Conservation (phyloP, 1,139 yeast species). For the Wickerhamomyces sp. region DNA sequence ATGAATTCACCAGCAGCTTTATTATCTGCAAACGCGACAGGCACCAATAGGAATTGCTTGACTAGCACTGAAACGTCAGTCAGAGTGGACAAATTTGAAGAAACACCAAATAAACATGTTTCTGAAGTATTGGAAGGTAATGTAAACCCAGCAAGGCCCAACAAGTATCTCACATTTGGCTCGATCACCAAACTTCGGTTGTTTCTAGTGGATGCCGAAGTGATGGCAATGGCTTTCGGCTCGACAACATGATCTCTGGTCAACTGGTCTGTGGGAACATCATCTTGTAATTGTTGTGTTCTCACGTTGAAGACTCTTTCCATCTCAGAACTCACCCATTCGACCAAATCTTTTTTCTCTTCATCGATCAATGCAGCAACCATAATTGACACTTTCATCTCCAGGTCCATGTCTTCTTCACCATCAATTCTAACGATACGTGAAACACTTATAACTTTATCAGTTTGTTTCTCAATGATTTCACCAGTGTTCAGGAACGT, state of each 20-base stretch:
- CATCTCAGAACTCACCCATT: slow-evolving; percentile 40
- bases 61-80: slow-evolving; percentile 23
- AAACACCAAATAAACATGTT: slow-evolving; percentile 16
- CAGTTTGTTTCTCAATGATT: slow-evolving; percentile 19
- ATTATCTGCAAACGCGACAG: slow-evolving; percentile 23
- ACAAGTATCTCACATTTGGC: slow-evolving; percentile 27
- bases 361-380: slow-evolving; percentile 46
- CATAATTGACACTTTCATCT: slow-evolving; percentile 39
- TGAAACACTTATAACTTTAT: slow-evolving; percentile 5
- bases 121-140: slow-evolving; percentile 18
- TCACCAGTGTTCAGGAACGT: slow-evolving; percentile 54
- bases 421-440: slow-evolving; percentile 17
- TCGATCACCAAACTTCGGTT: slow-evolving; percentile 21
- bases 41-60: slow-evolving; percentile 28
- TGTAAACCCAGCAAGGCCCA: slow-evolving; percentile 27
- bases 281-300: slow-evolving; percentile 20
- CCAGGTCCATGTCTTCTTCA: slow-evolving; percentile 31
- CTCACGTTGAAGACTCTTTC: slow-evolving; percentile 24
- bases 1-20: slow-evolving; percentile 21
- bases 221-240: slow-evolving; percentile 7
- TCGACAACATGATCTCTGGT: slow-evolving; percentile 1
- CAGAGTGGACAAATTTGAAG: slow-evolving; percentile 19
- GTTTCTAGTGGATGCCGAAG: background rate
- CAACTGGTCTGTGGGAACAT: slow-evolving; percentile 23
- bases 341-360: slow-evolving; percentile 36